A percentile compares a stretch with the other conserved stretches of the same genome.
These are phyloP conservation scores for Tetrapyrgos nigripes DNA, from an alignment of 1,284 basidiomycete species.

Conservation along the genomic window DNA sequence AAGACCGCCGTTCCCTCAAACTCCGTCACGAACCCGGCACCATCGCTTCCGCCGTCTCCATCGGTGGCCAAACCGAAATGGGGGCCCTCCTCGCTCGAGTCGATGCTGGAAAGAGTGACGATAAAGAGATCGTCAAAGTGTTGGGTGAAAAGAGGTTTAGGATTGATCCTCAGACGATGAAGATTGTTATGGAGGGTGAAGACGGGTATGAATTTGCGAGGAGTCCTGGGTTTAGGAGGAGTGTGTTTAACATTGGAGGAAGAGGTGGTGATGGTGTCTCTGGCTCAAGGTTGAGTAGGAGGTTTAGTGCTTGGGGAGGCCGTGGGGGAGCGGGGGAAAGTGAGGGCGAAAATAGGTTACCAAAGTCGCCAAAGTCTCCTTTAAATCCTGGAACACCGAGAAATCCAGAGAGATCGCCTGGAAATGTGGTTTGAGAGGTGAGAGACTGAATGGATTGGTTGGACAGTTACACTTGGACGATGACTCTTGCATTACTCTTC, in stretches of 20 bases:
- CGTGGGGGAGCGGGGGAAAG: not conserved
- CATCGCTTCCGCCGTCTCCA: constrained; percentile 58
- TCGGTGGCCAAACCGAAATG: constrained; percentile 55
- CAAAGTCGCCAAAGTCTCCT: not conserved
- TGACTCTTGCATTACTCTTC: too few species aligned
- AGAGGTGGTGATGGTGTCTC: not conserved
- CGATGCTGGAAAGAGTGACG: constrained; percentile 15
- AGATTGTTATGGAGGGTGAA: constrained; percentile 59
- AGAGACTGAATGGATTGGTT: too few species aligned
- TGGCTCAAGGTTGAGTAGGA: not conserved
- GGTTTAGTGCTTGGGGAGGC: not conserved
- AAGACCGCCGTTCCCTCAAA: constrained; percentile 47
- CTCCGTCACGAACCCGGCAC: constrained; percentile 53
- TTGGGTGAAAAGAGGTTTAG: constrained; percentile 52
- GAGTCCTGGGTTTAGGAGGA: constrained; percentile 35
- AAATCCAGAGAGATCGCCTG: too few species aligned
- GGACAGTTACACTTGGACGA: too few species aligned
- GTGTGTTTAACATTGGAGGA: not conserved
- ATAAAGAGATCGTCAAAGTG: constrained; percentile 44
- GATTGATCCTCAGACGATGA: constrained; percentile 52
- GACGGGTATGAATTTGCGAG: constrained; percentile 44
- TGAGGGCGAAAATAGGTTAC: not conserved
- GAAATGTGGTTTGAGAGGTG: too few species aligned
- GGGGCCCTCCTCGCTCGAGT: constrained; percentile 46
- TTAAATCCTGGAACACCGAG: too few species aligned